Evolutionary conservation across 768 basidiomycete genomes (phyloP), one percentile per base, ranked within the genome.

Genomic region (Psilocybe subaeruginosa): DNA sequence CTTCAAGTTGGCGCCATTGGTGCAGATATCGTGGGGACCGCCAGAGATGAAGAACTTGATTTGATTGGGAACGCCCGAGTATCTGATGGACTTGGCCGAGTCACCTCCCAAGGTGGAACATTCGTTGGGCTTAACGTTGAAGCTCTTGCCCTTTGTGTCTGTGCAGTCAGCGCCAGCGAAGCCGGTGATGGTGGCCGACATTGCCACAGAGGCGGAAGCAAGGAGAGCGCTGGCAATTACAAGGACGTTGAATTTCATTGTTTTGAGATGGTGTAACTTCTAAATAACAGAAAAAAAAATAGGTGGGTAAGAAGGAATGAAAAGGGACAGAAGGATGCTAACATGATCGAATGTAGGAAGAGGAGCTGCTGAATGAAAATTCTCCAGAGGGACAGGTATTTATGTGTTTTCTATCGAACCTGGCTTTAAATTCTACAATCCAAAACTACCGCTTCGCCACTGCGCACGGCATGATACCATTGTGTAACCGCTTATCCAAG

Each of bases 31-130:
- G 45, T 57, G 56, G 8, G n/a, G 27, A 12, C 56, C n/a, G n/a
- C n/a, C 48, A 37, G 58, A 51, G n/a, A 52, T 17, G 39, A 29
- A 59, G 37, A 59, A 59, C 16, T 37, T 6, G 50, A 59, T 59
- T 3, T n/a, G 14, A 31, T 5, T 43, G 49, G 58, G 58, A 3
- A 59, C 50, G 6, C 49, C 58, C 3, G 58, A 52, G 27, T 52
- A 59, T 17, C 49, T 23, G 23, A 59, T 51, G 0, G 58, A 59
- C 16, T 43, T 50, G 2, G 11, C 23, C 5, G 58, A 52, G n/a
- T 16, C 29, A 19, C 23, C 11, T 35, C 58, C 39, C 1, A 59
- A 43, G 54, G 4, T 30, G 41, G 39, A 16, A 19, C 54, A 56
- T 46, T 45, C 27, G 1, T 29, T 3, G 19, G 51, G 4, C n/a